A percentile compares a stretch with the other conserved stretches of the same genome.
Conservation (phyloP, 1,284 basidiomycete species). For the Ustilago curta region DNA sequence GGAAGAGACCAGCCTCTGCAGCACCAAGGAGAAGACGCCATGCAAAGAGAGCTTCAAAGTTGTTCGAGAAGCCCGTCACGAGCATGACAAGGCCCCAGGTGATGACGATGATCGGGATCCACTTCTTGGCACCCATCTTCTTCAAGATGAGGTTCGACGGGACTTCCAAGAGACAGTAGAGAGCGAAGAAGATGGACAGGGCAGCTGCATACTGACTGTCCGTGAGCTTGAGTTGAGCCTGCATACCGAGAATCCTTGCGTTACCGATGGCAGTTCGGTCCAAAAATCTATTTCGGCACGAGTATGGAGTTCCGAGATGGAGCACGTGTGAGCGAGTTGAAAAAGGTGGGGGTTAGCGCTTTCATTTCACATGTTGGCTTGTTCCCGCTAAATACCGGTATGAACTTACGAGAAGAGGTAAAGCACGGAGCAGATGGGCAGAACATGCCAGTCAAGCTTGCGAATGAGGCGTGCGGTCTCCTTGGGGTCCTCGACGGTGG, state of each 20-base stretch:
- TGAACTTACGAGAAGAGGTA: slow-evolving; percentile 73
- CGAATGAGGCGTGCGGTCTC: slow-evolving; percentile 46
- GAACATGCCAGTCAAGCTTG: slow-evolving; percentile 55
- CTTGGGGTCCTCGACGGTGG: slow-evolving; percentile 38
- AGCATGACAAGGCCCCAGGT: slow-evolving; percentile 71
- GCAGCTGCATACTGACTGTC: slow-evolving; percentile 72
- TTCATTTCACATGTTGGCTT: too few relatives aligned
- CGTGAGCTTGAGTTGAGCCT: slow-evolving; percentile 57
- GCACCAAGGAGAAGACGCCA: slow-evolving; percentile 70
- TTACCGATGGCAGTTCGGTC: slow-evolving; percentile 86
- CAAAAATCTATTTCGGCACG: slow-evolving; percentile 73
- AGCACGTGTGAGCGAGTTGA: too few relatives aligned
- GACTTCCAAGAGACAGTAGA: slow-evolving; percentile 79
- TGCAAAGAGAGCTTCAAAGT: slow-evolving; percentile 68
- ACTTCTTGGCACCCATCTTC: slow-evolving; percentile 69
- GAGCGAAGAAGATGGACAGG: slow-evolving; percentile 71
- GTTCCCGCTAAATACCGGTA: too few relatives aligned
- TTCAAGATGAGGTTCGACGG: slow-evolving; percentile 76
- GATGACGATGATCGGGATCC: slow-evolving; percentile 66
- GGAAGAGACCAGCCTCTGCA: slow-evolving; percentile 61
- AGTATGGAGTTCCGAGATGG: too few relatives aligned
- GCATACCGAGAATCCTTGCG: slow-evolving; percentile 74
- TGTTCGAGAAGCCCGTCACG: slow-evolving; percentile 70
- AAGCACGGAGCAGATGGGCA: slow-evolving; percentile 71
- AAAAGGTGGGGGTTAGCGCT: too few relatives aligned